A percentile compares a stretch with the other conserved stretches of the same genome.
Conservation (phyloP, 257 asterid genomes). For the Solanum peruvianum region DNA sequence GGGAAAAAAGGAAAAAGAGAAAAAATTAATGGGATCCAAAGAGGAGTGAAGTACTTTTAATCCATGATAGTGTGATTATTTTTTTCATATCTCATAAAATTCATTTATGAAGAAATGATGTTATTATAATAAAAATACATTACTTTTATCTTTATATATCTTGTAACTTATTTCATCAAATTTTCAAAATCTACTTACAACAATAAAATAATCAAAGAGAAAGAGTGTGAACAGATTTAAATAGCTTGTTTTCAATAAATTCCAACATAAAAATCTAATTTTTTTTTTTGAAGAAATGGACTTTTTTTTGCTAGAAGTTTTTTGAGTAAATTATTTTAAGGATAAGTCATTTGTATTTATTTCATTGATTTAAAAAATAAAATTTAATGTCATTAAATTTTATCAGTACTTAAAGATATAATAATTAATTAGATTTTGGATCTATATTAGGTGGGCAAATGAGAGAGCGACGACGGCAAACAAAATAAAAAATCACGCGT, state of each 20-base stretch:
- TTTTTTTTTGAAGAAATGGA: not conserved
- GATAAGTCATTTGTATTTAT: not conserved
- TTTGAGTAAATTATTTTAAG: not conserved
- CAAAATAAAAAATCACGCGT: conserved; percentile 29
- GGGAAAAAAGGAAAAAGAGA: conserved; percentile 2
- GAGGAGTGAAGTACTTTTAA: not conserved
- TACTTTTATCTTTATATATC: not conserved
- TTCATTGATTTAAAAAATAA: not conserved
- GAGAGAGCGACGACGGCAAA: conserved; percentile 18
- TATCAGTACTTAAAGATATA: not conserved
- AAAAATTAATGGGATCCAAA: not conserved
- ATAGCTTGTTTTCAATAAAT: not conserved
- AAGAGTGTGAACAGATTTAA: not conserved
- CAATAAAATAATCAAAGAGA: not conserved
- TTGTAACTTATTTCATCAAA: not conserved
- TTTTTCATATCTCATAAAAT: not conserved
- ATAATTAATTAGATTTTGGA: not conserved
- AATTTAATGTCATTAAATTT: not conserved
- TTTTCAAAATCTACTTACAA: not conserved
- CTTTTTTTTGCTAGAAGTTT: not conserved
- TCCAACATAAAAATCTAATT: not conserved
- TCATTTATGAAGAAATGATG: not conserved
- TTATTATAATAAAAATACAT: not conserved
- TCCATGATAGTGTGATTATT: not conserved
- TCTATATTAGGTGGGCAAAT: conserved; percentile 11